phyloP scores from a whole-genome alignment of 106 monocot genomes.

The Acorus calamus region DNA sequence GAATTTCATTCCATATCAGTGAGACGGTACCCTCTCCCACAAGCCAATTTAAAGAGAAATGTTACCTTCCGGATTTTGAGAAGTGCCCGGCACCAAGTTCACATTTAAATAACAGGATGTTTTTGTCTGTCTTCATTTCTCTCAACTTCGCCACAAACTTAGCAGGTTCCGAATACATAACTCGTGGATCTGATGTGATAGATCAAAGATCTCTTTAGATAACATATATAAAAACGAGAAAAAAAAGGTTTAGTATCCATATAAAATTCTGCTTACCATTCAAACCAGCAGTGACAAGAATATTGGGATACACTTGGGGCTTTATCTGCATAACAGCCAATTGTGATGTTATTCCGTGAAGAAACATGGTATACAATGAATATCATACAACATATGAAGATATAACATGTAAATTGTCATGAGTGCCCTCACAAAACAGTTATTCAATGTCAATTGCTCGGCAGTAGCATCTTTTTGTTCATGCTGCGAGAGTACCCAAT shows the following conservation, averaged over 20 bases:
- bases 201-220: background rate
- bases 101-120: constrained; percentile 84
- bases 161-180: constrained; percentile 88
- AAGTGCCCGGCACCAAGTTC: constrained; percentile 80
- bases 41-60: too few species aligned
- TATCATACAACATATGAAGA: too few species aligned
- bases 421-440: too few species aligned
- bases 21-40: too few species aligned
- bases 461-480: too few species aligned
- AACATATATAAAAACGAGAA: background rate
- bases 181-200: constrained; percentile 61
- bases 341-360: too few species aligned
- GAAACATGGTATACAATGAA: too few species aligned
- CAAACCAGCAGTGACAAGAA: constrained; percentile 94
- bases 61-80: constrained; percentile 91
- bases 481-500: too few species aligned
- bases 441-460: too few species aligned
- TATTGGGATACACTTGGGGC: constrained; percentile 72
- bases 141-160: constrained; percentile 88
- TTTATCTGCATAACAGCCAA: constrained; percentile 47
- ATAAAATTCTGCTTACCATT: constrained; percentile 42
- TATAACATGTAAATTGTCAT: too few species aligned
- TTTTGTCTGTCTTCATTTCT: constrained; percentile 75
- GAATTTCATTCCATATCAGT: too few species aligned
- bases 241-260: too few species aligned